Conservation (phyloP, 495 filamentous ascomycete genomes). For the Aspergillus homomorphus region DNA sequence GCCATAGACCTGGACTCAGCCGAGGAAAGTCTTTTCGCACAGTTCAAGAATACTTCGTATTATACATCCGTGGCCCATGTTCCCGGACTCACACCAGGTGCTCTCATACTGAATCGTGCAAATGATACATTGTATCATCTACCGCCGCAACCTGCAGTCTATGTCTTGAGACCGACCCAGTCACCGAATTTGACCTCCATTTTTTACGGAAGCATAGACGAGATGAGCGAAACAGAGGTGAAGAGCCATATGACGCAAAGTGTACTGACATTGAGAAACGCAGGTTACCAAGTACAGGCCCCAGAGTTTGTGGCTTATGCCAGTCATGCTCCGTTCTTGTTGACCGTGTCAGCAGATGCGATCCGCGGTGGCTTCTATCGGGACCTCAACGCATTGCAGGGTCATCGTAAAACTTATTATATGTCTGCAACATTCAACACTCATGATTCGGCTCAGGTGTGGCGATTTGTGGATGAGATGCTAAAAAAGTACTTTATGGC, state of each 20-base stretch:
- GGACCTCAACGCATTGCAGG: constrained; percentile 50
- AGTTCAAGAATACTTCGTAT: constrained; percentile 27
- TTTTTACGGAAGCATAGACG: constrained; percentile 13
- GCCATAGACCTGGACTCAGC: constrained; percentile 31
- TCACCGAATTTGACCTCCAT: constrained; percentile 12
- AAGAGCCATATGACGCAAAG: constrained; percentile 11
- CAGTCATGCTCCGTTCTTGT: constrained; percentile 28
- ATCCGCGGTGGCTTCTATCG: constrained; percentile 50
- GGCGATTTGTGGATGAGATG: constrained; percentile 25
- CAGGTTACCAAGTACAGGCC: constrained; percentile 13
- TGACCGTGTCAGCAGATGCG: constrained; percentile 28
- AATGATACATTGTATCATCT: constrained; percentile 26
- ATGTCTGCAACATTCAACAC: constrained; percentile 44
- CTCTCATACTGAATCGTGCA: constrained; percentile 27
- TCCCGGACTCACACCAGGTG: constrained; percentile 12
- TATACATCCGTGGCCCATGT: constrained; percentile 17
- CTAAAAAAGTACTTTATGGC: not conserved
- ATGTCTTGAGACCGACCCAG: constrained; percentile 19
- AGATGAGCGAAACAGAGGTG: constrained; percentile 18
- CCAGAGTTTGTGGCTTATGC: constrained; percentile 25
- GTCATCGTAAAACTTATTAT: constrained; percentile 47
- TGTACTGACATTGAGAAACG: constrained; percentile 10
- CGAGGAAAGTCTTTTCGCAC: constrained; percentile 39
- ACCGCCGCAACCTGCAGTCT: constrained; percentile 26
- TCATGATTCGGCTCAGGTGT: constrained; percentile 30